Conservation (phyloP, 164 flowering plant species). For the Berberis vulgaris region DNA sequence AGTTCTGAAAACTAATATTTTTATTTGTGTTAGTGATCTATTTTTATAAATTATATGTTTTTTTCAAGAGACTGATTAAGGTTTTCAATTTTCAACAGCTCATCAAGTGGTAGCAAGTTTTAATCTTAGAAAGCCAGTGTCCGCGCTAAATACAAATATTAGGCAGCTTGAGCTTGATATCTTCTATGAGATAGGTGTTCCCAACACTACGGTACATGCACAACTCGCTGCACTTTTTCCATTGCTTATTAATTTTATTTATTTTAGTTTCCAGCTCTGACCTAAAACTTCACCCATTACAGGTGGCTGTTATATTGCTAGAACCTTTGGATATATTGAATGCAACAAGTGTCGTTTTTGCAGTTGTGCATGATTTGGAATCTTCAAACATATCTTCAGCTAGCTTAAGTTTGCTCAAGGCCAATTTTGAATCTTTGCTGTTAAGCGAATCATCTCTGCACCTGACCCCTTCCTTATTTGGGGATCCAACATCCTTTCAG, state of each 20-base stretch:
- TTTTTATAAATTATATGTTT: not conserved
- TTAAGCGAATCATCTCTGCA: slow-evolving; percentile 34
- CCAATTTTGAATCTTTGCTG: slow-evolving; percentile 39
- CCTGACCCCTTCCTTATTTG: slow-evolving; percentile 57
- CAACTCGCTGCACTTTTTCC: not conserved
- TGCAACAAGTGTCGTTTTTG: slow-evolving; percentile 64
- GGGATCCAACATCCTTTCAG: slow-evolving; percentile 55
- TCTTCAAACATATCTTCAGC: slow-evolving; percentile 28
- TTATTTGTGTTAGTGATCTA: not conserved
- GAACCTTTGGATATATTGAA: slow-evolving; percentile 42
- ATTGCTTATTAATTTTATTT: not conserved
- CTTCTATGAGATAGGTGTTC: slow-evolving; percentile 42
- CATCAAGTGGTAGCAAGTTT: slow-evolving; percentile 73
- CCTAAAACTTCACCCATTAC: slow-evolving; percentile 16
- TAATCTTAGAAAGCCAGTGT: slow-evolving; percentile 41
- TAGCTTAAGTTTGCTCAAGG: slow-evolving; percentile 50
- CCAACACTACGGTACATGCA: slow-evolving; percentile 30
- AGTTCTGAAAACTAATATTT: not conserved
- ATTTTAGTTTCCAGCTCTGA: not conserved
- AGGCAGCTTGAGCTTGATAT: slow-evolving; percentile 54
- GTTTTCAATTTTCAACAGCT: slow-evolving; percentile 31
- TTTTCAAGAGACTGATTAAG: slow-evolving; percentile 4
- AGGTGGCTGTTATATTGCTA: slow-evolving; percentile 62
- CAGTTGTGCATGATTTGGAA: slow-evolving; percentile 43
- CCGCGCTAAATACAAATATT: slow-evolving; percentile 44